Evolutionary conservation across 1,284 basidiomycete species (phyloP).

Genomic region (Sporisorium reilianum): DNA sequence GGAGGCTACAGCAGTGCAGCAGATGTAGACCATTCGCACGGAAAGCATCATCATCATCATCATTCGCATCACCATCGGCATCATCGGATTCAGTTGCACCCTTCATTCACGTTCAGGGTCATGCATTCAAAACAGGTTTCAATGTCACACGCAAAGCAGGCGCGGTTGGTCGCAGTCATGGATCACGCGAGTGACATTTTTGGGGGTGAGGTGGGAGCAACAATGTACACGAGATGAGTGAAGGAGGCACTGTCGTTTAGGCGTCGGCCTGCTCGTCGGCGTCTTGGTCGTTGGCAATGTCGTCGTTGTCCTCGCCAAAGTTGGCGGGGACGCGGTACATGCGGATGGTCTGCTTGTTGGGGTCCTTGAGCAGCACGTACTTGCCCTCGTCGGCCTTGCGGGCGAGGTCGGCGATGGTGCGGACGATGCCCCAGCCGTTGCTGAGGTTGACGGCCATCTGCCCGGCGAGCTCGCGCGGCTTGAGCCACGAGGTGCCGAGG

Average conservation of each 20-base stretch:
- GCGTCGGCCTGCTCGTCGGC: conserved; percentile 63
- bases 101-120: conserved; percentile 1
- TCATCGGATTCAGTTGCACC: background rate
- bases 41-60: background rate
- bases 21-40: conserved; percentile 2
- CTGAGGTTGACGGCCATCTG: conserved; percentile 95
- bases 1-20: conserved; percentile 1
- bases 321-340: conserved; percentile 90
- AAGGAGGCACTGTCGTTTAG: background rate
- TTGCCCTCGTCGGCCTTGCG: conserved; percentile 60
- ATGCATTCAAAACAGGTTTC: background rate
- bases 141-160: background rate
- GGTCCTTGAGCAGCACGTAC: conserved; percentile 68
- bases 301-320: conserved; percentile 76
- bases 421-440: conserved; percentile 98
- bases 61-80: background rate
- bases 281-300: conserved; percentile 72
- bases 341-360: conserved; percentile 80
- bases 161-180: background rate
- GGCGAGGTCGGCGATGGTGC: conserved; percentile 66
- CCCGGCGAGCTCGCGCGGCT: conserved; percentile 90
- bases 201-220: conserved; percentile 4
- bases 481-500: conserved; percentile 92
- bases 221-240: conserved; percentile 7
- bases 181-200: conserved; percentile 14